Evolutionary conservation across 306 rosid genomes (phyloP), one percentile per base, ranked within the genome.

Genomic region (Acacia confusa): DNA sequence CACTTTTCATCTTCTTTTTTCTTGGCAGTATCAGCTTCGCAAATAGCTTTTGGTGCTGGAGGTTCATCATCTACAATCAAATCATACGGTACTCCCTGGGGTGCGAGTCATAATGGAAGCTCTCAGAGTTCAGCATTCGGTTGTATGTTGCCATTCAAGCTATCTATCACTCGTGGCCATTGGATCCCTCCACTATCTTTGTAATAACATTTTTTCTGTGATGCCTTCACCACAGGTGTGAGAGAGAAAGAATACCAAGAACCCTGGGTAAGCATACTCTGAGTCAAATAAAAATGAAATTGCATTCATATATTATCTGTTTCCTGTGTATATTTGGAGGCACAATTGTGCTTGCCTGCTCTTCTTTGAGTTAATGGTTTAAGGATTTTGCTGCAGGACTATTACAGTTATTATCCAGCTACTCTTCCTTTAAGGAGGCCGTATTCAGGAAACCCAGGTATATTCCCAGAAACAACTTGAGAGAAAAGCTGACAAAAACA

Each of bases 361-460:
- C 72, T 69, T 36, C 64, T 80, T 63, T 70, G 61, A 71, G 76
- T 73, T 70, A 70, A 66, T 52, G 71, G 13, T 58, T 78, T 78
- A 71, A 80, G 76, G 85, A 85, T 82, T 84, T 45, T 82, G 73
- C 69, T 89, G 67, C 88, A 93, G 98, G 94, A 93, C 87, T 88
- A 88, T 19, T 78, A 86, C 83, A 82, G 88, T 77, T 66, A 88
- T 79, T 92, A 89, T 84, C 99, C 96, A 17, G 55, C 55, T 78
- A 83, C 92, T 78, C 97, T 92, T 86, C 94, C 98, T 73, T 4
- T 89, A 86, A 88, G 98, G 84, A 89, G 84, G 75, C 97, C 94
- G 19, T 89, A 92, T 92, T 87, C 92, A 10, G 96, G 97, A 81
- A 84, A 93, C 85, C 98, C 97, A 84, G 96, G 98, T 93, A 87